phyloP scores from a whole-genome alignment of 1,139 yeast species.

The Candida sojae region DNA sequence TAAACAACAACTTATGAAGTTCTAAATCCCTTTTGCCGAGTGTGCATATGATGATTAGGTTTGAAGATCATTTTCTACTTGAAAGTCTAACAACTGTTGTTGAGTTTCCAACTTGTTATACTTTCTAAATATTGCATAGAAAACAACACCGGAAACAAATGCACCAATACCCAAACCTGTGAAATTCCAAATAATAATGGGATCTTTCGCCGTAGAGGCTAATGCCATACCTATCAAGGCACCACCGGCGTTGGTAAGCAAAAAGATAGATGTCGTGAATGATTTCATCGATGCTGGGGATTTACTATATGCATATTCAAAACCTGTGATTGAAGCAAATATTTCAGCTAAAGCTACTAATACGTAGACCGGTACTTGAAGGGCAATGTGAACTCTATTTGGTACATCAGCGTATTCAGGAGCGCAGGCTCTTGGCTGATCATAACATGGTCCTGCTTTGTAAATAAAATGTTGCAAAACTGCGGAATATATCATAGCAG shows the following conservation, averaged over 20 bases:
- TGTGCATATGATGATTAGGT: conserved; percentile 25
- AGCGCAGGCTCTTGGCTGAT: conserved; percentile 46
- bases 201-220: conserved; percentile 63
- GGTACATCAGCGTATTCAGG: conserved; percentile 36
- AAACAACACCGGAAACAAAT: conserved; percentile 56
- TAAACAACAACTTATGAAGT: too few relatives aligned
- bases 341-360: conserved; percentile 64
- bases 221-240: conserved; percentile 72
- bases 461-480: conserved; percentile 75
- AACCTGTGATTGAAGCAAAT: conserved; percentile 64
- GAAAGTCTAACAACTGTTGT: conserved; percentile 53
- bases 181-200: conserved; percentile 68
- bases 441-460: conserved; percentile 74
- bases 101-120: conserved; percentile 61
- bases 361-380: conserved; percentile 62
- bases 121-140: conserved; percentile 61
- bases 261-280: conserved; percentile 60
- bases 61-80: conserved; percentile 18
- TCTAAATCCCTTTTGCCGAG: conserved; percentile 20
- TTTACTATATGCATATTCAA: conserved; percentile 70
- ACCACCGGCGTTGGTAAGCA: conserved; percentile 64
- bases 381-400: conserved; percentile 57
- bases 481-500: conserved; percentile 81
- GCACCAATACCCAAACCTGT: conserved; percentile 61
- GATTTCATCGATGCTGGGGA: conserved; percentile 67